phyloP scores from a whole-genome alignment of 306 rosid species.

The Nissolia schottii region DNA sequence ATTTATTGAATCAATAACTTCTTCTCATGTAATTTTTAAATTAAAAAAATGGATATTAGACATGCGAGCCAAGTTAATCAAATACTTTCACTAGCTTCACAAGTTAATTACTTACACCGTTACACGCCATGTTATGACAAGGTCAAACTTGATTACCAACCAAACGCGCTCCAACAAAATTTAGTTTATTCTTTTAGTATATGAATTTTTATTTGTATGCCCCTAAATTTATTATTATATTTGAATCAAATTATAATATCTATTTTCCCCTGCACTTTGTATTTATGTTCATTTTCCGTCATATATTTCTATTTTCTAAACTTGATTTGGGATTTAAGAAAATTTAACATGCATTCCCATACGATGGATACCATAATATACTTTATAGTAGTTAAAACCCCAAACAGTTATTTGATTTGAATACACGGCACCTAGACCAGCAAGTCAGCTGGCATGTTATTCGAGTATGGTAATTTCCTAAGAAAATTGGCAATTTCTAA shows the following conservation, averaged over 20 bases:
- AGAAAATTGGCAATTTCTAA: constrained; percentile 27
- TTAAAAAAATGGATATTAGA: not conserved
- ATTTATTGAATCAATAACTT: not conserved
- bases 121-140: not conserved
- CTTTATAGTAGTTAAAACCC: constrained; percentile 4
- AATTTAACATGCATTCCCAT: not conserved
- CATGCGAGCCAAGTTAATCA: not conserved
- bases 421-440: constrained; percentile 18
- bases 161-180: not conserved
- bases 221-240: not conserved
- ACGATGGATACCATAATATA: not conserved
- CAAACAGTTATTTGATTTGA: not conserved
- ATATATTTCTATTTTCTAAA: not conserved
- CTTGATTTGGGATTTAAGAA: not conserved
- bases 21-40: not conserved
- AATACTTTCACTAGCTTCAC: not conserved
- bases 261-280: not conserved
- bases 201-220: no score
- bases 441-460: constrained; percentile 18
- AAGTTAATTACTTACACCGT: not conserved
- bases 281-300: not conserved
- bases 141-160: not conserved
- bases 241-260: not conserved
- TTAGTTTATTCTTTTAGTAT: no score
- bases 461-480: constrained; percentile 25